Evolutionary conservation across 768 basidiomycete species (phyloP).

Genomic region (Clavulina sp.): DNA sequence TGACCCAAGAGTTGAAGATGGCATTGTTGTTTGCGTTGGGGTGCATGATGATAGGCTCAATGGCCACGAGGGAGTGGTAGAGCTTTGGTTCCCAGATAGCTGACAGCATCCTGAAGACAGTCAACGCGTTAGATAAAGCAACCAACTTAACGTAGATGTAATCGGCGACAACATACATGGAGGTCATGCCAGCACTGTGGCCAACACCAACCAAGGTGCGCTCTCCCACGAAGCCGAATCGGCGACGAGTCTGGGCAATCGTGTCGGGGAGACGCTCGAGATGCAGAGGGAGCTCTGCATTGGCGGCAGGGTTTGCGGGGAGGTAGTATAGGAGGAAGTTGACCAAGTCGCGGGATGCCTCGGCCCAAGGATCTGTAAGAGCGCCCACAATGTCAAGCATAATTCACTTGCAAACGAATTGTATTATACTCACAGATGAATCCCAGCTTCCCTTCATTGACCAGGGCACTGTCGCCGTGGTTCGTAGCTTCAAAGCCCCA

Average conservation of each 20-base stretch:
- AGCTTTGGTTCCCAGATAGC: constrained; percentile 44
- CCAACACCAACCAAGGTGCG: constrained; percentile 54
- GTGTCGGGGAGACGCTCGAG: constrained; percentile 31
- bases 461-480: constrained; percentile 65
- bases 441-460: constrained; percentile 43
- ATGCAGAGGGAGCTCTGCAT: constrained; percentile 31
- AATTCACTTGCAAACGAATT: neutral
- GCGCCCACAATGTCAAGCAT: neutral
- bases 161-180: constrained; percentile 32
- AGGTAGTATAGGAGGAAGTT: constrained; percentile 57
- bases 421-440: constrained; percentile 35
- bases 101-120: constrained; percentile 34
- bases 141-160: neutral
- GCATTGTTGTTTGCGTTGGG: constrained; percentile 6
- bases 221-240: constrained; percentile 27
- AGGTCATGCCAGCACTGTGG: constrained; percentile 74
- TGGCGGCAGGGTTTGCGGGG: constrained; percentile 23
- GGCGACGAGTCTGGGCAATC: constrained; percentile 27
- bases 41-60: constrained; percentile 55
- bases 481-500: constrained; percentile 75
- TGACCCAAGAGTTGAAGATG: constrained; percentile 7
- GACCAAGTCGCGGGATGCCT: constrained; percentile 59
- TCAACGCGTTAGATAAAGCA: neutral
- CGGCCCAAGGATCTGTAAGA: constrained; percentile 54
- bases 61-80: constrained; percentile 51